Evolutionary conservation across 345 rosid species (phyloP), one percentile per base, ranked within the genome.

Genomic region (Salix brachista): DNA sequence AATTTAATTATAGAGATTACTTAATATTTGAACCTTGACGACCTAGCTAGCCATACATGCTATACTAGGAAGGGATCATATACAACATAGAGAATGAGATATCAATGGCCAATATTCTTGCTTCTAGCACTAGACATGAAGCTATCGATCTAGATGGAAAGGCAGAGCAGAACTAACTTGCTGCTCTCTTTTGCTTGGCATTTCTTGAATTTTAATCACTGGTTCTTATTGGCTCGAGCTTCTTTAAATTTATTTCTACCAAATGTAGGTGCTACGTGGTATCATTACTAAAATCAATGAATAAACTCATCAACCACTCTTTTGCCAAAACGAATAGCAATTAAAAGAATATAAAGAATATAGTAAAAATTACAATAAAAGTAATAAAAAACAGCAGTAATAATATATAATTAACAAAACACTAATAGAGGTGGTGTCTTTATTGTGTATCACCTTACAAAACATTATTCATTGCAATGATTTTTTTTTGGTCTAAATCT

Each of bases 131-230:
- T 58, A 72, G 23, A 37, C 54, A 19, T 32, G 36, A 28, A 65
- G 26, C 48, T 12, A 8, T 2, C 46, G 12, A 42, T 0, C 28
- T 13, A 19, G 12, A 8, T 8, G 8, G 37, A 26, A 58, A 26
- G 36, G 37, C 19, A 25, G 52, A 44, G 26, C 11, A 60, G 48
- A 17, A 34, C 28, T 64, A 34, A 28, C 60, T 28, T 56, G 25
- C 61, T 25, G n/a, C 32, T 11, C 61, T 36, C 54, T 72, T 26
- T 58, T 9, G 36, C 60, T 52, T 54, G 25, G 48, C 52, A 62
- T 74, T 65, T 21, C 70, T 74, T 74, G 70, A 72, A 39, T 72
- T 39, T n/a, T 36, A 72, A 72, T 72, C 77, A 5, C 6, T 34
- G 21, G 1, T 46, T 74, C 30, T 60, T 46, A 73, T 60, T 61